These are phyloP conservation scores for Pleurozium schreberi DNA, from an alignment of 225 moss, liverwort and hornwort species.

Conservation along the genomic window DNA sequence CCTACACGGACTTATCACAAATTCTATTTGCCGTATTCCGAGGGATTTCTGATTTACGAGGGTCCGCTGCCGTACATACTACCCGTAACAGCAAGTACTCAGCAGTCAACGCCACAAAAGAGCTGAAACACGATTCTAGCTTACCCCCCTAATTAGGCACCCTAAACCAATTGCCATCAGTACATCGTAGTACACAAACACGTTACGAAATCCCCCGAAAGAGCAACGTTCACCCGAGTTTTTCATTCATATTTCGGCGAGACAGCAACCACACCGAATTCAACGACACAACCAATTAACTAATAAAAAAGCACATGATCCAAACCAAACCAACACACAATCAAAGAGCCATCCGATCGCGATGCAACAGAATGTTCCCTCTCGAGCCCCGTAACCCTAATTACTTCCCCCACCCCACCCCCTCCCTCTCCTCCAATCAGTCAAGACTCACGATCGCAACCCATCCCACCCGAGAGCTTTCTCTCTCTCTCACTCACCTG, in stretches of 20 bases:
- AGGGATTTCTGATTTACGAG: background rate
- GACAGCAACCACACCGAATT: background rate
- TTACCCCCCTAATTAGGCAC: background rate
- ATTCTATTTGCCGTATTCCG: background rate
- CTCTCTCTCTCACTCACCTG: conserved; percentile 7
- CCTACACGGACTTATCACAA: background rate
- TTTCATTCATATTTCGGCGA: background rate
- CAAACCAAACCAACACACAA: background rate
- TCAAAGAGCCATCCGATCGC: background rate
- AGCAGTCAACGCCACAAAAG: background rate
- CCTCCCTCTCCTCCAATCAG: background rate
- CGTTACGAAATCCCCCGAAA: background rate
- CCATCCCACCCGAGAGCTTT: background rate
- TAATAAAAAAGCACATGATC: background rate
- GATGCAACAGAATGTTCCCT: background rate
- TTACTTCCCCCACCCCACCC: background rate
- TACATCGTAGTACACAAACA: background rate
- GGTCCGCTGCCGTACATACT: background rate
- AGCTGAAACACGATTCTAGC: background rate
- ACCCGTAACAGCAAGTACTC: background rate
- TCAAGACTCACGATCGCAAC: background rate
- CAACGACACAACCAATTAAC: background rate
- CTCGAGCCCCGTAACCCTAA: background rate
- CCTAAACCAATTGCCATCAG: background rate
- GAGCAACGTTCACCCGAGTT: background rate